Evolutionary conservation across 2,329 filamentous ascomycete species (phyloP), one percentile per base, ranked within the genome.

Genomic region (Cladorrhinum sp.): DNA sequence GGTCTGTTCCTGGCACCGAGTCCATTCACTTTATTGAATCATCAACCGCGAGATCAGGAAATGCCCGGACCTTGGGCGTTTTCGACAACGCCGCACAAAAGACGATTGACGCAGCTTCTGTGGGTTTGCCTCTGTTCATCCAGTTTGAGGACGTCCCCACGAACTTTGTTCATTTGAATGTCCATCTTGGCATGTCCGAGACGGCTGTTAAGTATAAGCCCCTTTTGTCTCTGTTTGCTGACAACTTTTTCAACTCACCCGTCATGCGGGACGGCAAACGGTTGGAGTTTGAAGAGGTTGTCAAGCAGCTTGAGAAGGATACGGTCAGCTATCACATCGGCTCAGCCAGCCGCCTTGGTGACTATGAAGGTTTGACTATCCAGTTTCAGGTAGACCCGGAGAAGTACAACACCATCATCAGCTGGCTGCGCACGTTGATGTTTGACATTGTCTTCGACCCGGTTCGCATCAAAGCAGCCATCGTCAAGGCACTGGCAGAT

Each of bases 21-120:
- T 96, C 92, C 0, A 97, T 99, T 54, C 92, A 96, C 72, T 98
- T 99, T 75, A 96, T 97, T 68, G 84, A 92, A 65, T 95, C 92
- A 0, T 86, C 84, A 6, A 96, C 92, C 18, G 95, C 93, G 32
- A 85, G 92, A 24, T 89, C 91, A 51, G 95, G 95, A 27, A 77
- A 87, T 62, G 95, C 93, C 13, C 84, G 87, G 67, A 81, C 85
- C 64, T 77, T 92, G 53, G 93, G 92, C 0, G 76, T 81, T 23
- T 79, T 83, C 0, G 76, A 86, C 27, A 93, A 91, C 66, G 73
- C 82, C 3, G 85, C 91, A 3, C 95, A 99, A 73, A 81, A 85
- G 62, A 75, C 88, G 53, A 85, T 99, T 53, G 91, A 98, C 71
- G 78, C 81, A 13, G 85, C 91, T 45, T 80, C 83, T 38, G 66